Conservation (phyloP, 192 early-diverging fungal species). For the Backusella westeae region DNA sequence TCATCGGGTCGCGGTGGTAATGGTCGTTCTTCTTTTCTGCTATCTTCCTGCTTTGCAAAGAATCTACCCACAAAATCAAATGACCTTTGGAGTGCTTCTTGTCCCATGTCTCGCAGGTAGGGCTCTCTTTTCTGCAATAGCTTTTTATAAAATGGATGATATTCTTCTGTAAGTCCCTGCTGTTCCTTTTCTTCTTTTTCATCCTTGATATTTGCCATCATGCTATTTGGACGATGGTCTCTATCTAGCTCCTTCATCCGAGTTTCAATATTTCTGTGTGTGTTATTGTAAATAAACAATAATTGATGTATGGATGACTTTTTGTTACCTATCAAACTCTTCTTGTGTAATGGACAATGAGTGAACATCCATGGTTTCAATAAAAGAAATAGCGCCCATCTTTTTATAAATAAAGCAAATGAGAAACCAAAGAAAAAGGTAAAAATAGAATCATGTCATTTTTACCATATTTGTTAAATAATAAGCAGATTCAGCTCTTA, state of each 20-base stretch:
- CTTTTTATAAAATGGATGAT: conserved; percentile 34
- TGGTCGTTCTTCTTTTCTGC: neutral
- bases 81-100: conserved; percentile 27
- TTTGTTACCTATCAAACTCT: conserved; percentile 61
- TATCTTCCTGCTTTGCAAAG: neutral
- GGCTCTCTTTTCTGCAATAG: conserved; percentile 28
- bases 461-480: conserved; percentile 67
- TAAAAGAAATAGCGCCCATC: conserved; percentile 75
- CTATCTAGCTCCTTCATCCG: conserved; percentile 69
- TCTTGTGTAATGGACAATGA: conserved; percentile 72
- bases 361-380: conserved; percentile 74
- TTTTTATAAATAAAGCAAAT: conserved; percentile 18
- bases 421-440: neutral
- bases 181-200: conserved; percentile 27
- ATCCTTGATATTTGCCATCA: conserved; percentile 33
- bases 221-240: conserved; percentile 39
- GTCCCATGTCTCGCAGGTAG: conserved; percentile 40
- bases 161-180: neutral
- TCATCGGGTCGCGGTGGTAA: neutral
- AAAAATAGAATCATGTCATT: neutral
- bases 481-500: conserved; percentile 76
- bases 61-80: conserved; percentile 3
- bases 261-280: conserved; percentile 57
- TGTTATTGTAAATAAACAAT: neutral
- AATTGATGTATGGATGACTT: neutral